Base-by-base conservation (phyloP, 805 yeast genomes). In the Pichia kluyveri region DNA sequence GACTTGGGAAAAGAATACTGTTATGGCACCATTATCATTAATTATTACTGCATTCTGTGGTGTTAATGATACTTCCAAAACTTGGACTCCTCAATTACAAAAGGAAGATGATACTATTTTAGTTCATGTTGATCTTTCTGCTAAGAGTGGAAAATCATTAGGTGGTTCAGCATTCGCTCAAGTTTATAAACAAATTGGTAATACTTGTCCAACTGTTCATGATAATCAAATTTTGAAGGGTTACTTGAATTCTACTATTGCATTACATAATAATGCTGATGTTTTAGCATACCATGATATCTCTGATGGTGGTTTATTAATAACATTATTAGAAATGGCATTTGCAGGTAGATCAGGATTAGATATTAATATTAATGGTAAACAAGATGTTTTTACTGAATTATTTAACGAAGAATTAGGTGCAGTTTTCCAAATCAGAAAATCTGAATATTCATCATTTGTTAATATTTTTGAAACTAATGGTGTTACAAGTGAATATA, bases 161-260 rank as follows among this genome's bases (percentile, higher is more conserved):
- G 99, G 99, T 59, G 98, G 95, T 45, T 88, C 98, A 34, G 95
- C 96, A 8, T 71, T 91, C 54, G 89, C 97, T 34, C 99, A 93
- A 70, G 97, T 87, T 39, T 91, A 83, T 73, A 79, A 80, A 55
- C 86, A 87, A 68, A 79, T 90, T 49, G 99, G 99, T 53, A 71
- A 86, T 62, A 66, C 73, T 38, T 77, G 86, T 30, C 98, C 98
- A 57, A 81, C 83, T 44, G 97, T 91, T 41, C 87, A 83, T 63
- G 82, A 83, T 52, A 69, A 80, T 57, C 54, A 63, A 36, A 51
- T 79, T 3, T 73, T 93, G 59, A 86, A 83, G 69, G 70, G 77
- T 19, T 85, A 89, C 70, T 73, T 93, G 61, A 70, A 75, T 43
- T 72, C 95, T 14, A 69, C 87, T 51, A 72, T 83, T 50, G 75